Conservation (phyloP, 202 grass and related monocot genomes). For the Setaria italica region DNA sequence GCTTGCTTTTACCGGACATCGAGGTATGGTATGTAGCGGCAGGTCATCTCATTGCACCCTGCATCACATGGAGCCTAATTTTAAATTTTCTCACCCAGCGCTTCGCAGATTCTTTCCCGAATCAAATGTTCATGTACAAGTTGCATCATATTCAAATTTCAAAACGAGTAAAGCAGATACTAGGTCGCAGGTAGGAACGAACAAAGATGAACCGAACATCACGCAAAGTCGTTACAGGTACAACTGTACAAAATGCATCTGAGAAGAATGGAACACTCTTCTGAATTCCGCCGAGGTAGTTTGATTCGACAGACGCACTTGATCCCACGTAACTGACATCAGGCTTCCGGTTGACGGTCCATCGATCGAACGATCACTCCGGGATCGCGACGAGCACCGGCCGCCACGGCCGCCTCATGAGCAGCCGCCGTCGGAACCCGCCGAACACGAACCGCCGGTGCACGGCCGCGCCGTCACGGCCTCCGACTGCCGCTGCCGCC, state of each 20-base stretch:
- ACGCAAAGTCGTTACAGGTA: constrained; percentile 45
- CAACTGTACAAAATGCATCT: not conserved
- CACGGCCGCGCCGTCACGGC: not conserved
- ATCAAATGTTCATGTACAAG: constrained; percentile 28
- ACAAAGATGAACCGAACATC: constrained; percentile 15
- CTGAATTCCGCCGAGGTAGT: not conserved
- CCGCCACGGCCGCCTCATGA: constrained; percentile 63
- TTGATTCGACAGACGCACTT: constrained; percentile 11
- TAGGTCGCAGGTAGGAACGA: not conserved
- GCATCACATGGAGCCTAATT: not conserved
- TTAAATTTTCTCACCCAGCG: not conserved
- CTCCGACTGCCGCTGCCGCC: not conserved
- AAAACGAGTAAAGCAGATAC: not conserved
- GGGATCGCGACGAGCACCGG: constrained; percentile 74
- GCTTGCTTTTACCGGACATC: constrained; percentile 30
- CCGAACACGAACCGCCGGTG: constrained; percentile 65
- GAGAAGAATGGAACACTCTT: not conserved
- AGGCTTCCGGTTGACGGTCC: not conserved
- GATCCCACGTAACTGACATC: not conserved
- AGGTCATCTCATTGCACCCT: not conserved
- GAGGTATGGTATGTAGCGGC: constrained; percentile 8
- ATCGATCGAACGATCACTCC: constrained; percentile 40
- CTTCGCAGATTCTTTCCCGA: not conserved
- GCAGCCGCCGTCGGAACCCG: constrained; percentile 57
- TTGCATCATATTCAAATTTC: constrained; percentile 29